A percentile compares a stretch with the other conserved stretches of the same genome.
Conservation (phyloP, 2,329 filamentous ascomycete species). For the Pseudocercospora fuligena region DNA sequence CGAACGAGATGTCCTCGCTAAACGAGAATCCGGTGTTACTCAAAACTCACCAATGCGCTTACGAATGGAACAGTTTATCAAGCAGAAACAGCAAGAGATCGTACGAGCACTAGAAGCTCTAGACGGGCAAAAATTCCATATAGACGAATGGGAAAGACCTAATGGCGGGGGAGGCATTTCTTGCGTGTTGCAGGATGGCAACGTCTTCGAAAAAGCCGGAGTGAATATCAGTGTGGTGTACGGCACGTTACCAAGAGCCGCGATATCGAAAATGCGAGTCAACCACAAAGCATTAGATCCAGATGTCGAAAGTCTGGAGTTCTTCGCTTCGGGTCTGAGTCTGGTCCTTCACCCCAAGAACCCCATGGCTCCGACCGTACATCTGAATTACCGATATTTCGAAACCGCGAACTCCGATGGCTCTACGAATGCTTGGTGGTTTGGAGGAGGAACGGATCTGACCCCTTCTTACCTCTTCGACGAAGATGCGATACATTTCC, state of each 20-base stretch:
- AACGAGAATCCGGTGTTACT: conserved; percentile 75
- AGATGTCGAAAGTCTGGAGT: conserved; percentile 81
- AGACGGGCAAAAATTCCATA: conserved; percentile 79
- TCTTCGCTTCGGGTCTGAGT: conserved; percentile 93
- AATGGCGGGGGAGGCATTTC: conserved; percentile 92
- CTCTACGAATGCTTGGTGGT: conserved; percentile 91
- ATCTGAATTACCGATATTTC: conserved; percentile 98
- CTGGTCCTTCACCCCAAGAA: conserved; percentile 93
- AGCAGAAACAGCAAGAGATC: conserved; percentile 87
- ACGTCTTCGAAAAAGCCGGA: conserved; percentile 96
- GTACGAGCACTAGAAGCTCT: conserved; percentile 80
- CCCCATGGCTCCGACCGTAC: conserved; percentile 95
- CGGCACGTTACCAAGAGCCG: conserved; percentile 81
- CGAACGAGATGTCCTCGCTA: conserved; percentile 80
- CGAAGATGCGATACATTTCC: conserved; percentile 96
- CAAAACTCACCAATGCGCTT: conserved; percentile 90
- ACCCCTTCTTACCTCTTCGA: conserved; percentile 95
- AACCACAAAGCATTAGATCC: conserved; percentile 90
- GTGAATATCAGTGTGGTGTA: conserved; percentile 96
- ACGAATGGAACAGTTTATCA: conserved; percentile 96
- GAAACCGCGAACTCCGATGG: conserved; percentile 88
- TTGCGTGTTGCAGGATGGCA: conserved; percentile 92
- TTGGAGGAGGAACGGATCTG: conserved; percentile 91
- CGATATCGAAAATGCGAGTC: conserved; percentile 89
- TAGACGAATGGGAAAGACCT: conserved; percentile 85